Conservation (phyloP, 768 basidiomycete species). For the Tephrocybe rancida region DNA sequence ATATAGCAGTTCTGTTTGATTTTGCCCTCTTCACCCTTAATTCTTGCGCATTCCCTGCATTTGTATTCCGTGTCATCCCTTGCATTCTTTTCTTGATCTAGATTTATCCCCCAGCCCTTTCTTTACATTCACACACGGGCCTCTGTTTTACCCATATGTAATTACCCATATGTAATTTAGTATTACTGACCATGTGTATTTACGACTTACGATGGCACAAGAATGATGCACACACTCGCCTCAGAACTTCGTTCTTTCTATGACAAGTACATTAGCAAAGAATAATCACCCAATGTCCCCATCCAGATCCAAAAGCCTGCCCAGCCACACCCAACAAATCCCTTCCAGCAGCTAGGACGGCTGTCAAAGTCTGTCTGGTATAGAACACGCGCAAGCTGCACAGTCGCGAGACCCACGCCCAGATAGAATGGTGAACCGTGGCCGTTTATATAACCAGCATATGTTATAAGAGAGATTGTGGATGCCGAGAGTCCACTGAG, state of each 20-base stretch:
- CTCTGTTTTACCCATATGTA: conserved; percentile 12
- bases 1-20: conserved; percentile 27
- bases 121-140: conserved; percentile 1
- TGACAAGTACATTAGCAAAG: conserved; percentile 27
- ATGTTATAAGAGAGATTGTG: conserved; percentile 72
- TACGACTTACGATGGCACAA: conserved; percentile 2
- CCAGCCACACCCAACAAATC: conserved; percentile 88
- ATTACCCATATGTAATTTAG: too few species aligned
- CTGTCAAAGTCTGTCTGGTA: conserved; percentile 73
- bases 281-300: conserved; percentile 76
- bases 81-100: conserved; percentile 5
- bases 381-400: conserved; percentile 80
- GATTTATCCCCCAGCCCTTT: conserved; percentile 1
- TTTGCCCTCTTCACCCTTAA: not conserved
- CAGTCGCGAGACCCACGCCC: conserved; percentile 70
- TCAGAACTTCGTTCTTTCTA: not conserved
- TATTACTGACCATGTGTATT: conserved; percentile 12
- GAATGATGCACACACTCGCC: conserved; percentile 2
- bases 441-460: conserved; percentile 79
- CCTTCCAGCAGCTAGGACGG: conserved; percentile 84
- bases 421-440: conserved; percentile 81
- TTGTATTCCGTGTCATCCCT: not conserved
- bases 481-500: conserved; percentile 73
- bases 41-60: conserved; percentile 4
- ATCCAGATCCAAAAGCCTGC: conserved; percentile 87